Conservation (phyloP, 805 yeast genomes). For the Danielia reshetovae region DNA sequence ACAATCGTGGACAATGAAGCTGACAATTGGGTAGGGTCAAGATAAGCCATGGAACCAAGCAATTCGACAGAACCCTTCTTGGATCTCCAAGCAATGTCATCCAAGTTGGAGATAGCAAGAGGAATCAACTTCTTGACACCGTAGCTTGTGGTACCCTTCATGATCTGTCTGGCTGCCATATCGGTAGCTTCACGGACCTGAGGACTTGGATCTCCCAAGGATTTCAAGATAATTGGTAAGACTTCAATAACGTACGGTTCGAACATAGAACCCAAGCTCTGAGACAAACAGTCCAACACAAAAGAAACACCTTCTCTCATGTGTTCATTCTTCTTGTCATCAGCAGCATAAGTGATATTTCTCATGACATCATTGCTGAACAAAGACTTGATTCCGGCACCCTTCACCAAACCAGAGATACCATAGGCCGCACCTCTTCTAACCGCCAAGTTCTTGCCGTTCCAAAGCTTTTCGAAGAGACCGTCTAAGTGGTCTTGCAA, state of each 20-base stretch:
- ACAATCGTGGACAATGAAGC: conserved; percentile 84
- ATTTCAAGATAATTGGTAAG: conserved; percentile 73
- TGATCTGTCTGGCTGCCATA: conserved; percentile 78
- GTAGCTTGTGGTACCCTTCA: conserved; percentile 86
- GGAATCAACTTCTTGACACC: conserved; percentile 93
- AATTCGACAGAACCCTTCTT: conserved; percentile 96
- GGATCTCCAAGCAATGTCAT: conserved; percentile 91
- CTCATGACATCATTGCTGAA: conserved; percentile 76
- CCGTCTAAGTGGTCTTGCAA: conserved; percentile 53
- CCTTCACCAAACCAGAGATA: conserved; percentile 88
- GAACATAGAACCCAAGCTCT: conserved; percentile 67
- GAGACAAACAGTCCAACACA: conserved; percentile 81
- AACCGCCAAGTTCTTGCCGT: conserved; percentile 42
- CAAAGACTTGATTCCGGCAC: conserved; percentile 77
- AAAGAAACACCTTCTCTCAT: conserved; percentile 86
- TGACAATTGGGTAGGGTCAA: conserved; percentile 91
- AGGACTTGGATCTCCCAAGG: conserved; percentile 77
- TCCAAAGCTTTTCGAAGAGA: conserved; percentile 58
- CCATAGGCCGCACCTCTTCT: conserved; percentile 97
- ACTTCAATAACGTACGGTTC: conserved; percentile 94
- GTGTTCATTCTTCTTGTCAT: conserved; percentile 70
- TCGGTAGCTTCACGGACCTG: conserved; percentile 91
- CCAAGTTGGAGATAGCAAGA: conserved; percentile 77
- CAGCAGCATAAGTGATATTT: conserved; percentile 74
- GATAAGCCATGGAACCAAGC: conserved; percentile 95